Base-by-base conservation (phyloP, 257 asterid species). In the Petrea volubilis region DNA sequence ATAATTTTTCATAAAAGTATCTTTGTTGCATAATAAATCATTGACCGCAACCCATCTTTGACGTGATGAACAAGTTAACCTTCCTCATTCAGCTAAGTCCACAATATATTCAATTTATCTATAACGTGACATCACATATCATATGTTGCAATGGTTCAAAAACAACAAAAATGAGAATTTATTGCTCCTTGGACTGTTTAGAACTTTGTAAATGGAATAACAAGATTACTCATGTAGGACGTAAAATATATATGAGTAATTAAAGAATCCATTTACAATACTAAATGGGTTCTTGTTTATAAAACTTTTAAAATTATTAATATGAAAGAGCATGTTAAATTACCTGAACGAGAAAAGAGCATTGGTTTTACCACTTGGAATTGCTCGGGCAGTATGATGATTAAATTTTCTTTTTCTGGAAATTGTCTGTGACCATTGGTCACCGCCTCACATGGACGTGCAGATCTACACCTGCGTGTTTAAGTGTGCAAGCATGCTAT, bases 361-460 rank as follows among this genome's bases (percentile, higher is more conserved):
- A n/a, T 50, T 34, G 44, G 10, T n/a, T 74, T 9, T 47, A 38
- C 34, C 24, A 7, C 44, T 13, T 21, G 64, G 28, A 43, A 9
- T 28, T 64, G 65, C 66, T 74, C 23, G 55, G 36, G 46, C 23
- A 8, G 29, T 31, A 38, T 41, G 58, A 72, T 72, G 49, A 7
- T 61, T 36, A 14, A 46, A 55, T 53, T 25, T 56, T 73, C 33
- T 10, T 43, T 14, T 60, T 33, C 56, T 64, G 21, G 49, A 8
- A 20, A 34, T 28, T 53, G 15, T 34, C 47, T 0, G 29, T 8
- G 49, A 31, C 55, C 65, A 64, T 50, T 36, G 55, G n/a, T n/a
- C n/a, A n/a, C n/a, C n/a, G n/a, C n/a, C 52, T 49, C n/a, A 38
- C 15, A 33, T n/a, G 36, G 61, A 25, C 6, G 23, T 52, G 59